Base-by-base conservation (phyloP, 768 basidiomycete genomes). In the Artomyces pyxidatus region DNA sequence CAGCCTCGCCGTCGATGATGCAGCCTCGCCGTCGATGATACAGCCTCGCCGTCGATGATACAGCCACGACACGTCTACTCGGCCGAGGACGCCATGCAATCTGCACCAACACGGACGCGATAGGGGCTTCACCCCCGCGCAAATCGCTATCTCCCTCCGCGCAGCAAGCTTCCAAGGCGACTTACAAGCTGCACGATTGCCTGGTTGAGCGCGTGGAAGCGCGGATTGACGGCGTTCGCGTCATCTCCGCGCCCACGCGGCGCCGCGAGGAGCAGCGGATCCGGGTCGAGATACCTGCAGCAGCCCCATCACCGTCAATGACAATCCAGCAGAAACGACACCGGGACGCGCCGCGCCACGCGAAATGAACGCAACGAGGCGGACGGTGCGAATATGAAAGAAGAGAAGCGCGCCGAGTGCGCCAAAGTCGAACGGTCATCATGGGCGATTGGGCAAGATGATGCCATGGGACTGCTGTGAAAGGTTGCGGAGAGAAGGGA, bases 101-200 rank as follows among this genome's bases (percentile, higher is more conserved):
- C 35, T 37, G n/a, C n/a, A n/a, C n/a, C n/a, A n/a, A n/a, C n/a
- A n/a, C n/a, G n/a, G n/a, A n/a, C n/a, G n/a, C n/a, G n/a, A n/a
- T n/a, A n/a, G n/a, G n/a, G n/a, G n/a, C n/a, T n/a, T n/a, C n/a
- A n/a, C n/a, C n/a, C n/a, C n/a, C n/a, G 29, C 26, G 43, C 32
- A 42, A 17, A 44, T 28, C 43, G 22, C 16, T 42, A 42, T 44
- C 43, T n/a, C n/a, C n/a, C n/a, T n/a, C n/a, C n/a, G n/a, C n/a
- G n/a, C n/a, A n/a, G n/a, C n/a, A n/a, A n/a, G n/a, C n/a, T n/a
- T n/a, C n/a, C n/a, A 37, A 42, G 38, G 30, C 27, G 41, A 66
- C 84, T 55, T 64, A 95, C 96, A 58, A 99, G 72, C 59, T 93
- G 88, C 1, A 96, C 96, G 51, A 99, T 87, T 1, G 96, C 96